Percentiles rank a stretch among this genome's conserved stretches.
Evolutionary conservation across 2,329 filamentous ascomycete genomes (phyloP).

Genomic region (Metarhizium brunneum): DNA sequence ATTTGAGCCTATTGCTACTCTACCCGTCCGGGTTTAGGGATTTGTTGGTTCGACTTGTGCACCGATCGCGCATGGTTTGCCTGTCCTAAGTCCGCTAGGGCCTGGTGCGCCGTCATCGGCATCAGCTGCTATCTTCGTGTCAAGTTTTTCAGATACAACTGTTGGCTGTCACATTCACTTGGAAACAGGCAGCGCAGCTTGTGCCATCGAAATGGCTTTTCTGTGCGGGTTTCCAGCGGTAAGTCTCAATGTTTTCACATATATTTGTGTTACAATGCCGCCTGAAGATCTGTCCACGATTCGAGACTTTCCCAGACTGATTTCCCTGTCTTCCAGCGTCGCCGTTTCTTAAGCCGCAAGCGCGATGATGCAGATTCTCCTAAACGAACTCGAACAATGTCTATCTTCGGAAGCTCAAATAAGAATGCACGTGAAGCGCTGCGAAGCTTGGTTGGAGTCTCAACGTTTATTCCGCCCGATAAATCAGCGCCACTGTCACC

Average conservation of each 20-base stretch:
- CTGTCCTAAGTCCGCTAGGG: not conserved
- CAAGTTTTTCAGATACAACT: not conserved
- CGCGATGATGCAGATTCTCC: slow-evolving; percentile 11
- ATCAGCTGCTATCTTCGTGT: not conserved
- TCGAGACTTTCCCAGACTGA: slow-evolving; percentile 2
- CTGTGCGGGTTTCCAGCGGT: slow-evolving; percentile 16
- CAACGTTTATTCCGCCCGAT: slow-evolving; percentile 17
- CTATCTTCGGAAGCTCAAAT: slow-evolving; percentile 29
- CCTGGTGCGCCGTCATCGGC: not conserved
- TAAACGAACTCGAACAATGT: slow-evolving; percentile 26
- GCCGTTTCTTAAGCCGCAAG: slow-evolving; percentile 9
- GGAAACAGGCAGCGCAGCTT: not conserved
- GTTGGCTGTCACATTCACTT: not conserved
- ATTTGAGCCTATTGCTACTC: not conserved
- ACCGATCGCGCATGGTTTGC: not conserved
- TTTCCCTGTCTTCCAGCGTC: slow-evolving; percentile 6
- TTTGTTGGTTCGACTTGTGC: not conserved
- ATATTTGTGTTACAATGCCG: not conserved
- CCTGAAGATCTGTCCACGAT: not conserved
- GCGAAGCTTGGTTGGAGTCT: slow-evolving; percentile 23
- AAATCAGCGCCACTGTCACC: slow-evolving; percentile 16
- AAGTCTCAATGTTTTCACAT: slow-evolving; percentile 4
- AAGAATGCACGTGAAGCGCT: slow-evolving; percentile 19
- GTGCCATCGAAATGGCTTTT: slow-evolving; percentile 10
- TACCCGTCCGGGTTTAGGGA: not conserved